Base-by-base conservation (phyloP, 202 grass and related monocot genomes). In the Bolboschoenoplectus hybrid region DNA sequence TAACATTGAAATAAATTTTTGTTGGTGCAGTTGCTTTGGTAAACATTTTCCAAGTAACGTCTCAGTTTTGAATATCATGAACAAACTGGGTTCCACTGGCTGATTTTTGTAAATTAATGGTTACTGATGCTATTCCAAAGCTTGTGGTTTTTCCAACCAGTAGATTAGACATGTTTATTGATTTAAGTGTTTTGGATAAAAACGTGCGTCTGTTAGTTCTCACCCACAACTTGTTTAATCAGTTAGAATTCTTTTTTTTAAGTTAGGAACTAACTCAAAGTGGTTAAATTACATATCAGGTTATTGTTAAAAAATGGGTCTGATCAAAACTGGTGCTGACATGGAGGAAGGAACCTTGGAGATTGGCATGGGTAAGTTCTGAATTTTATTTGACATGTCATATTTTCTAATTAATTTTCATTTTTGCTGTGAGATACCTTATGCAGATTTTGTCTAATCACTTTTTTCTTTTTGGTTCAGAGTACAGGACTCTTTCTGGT, bases 401-500 rank as follows among this genome's bases (percentile, higher is more conserved):
- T 69, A 53, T 84, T 6, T 47, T 85, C 53, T 47, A 63, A 82
- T 50, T 19, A 62, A 41, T 85, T 9, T 56, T 9, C 8, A 20
- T 20, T 84, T 19, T 40, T 79, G 7, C 16, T 17, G 16, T 80
- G 41, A 12, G 51, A 78, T 19, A 9, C 6, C 35, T 60, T 80
- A 44, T 44, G 7, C 46, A 56, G 36, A 38, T 8, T 45, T 86
- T 41, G 44, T 78, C 56, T 76, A 17, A 65, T 76, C n/a, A 82
- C 74, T 19, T 13, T 87, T 46, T n/a, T 47, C 76, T 70, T 38
- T 87, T 35, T 67, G 44, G 49, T 91, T 78, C 87, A 99, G 97
- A 99, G 85, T 99, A 99, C 85, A 97, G 97, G 85, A 99, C 97
- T 11, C 88, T 99, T 55, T 99, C 97, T 90, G 97, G 97, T 87